Percentiles rank a stretch among this genome's conserved stretches.
Evolutionary conservation across 768 basidiomycete genomes (phyloP).

Genomic region (Russula vinacea): DNA sequence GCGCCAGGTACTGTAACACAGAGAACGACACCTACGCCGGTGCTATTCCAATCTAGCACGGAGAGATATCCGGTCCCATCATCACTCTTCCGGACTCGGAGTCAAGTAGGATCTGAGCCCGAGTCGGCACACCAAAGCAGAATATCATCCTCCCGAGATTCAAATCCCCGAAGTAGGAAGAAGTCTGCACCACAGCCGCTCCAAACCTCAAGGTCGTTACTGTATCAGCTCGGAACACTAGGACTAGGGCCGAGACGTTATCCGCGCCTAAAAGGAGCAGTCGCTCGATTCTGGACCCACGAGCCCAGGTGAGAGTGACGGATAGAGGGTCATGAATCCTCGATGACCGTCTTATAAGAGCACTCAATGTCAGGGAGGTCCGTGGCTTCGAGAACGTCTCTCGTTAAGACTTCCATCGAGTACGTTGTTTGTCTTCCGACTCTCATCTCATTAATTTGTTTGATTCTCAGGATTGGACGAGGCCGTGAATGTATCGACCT

Average conservation of each 20-base stretch:
- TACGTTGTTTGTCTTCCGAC: background rate
- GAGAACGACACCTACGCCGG: no score
- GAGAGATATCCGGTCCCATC: no score
- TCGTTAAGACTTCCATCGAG: conserved; percentile 14
- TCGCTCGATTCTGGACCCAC: background rate
- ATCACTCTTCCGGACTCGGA: no score
- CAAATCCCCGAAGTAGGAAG: no score
- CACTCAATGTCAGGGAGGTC: background rate
- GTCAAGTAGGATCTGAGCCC: no score
- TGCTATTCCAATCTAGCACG: no score
- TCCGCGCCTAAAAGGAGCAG: background rate
- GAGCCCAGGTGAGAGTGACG: background rate
- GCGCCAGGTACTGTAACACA: no score
- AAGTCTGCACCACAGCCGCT: background rate
- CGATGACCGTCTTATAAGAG: background rate
- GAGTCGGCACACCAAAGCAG: no score
- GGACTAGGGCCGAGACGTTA: background rate
- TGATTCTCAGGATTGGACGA: background rate
- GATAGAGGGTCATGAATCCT: background rate
- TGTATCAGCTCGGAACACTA: background rate
- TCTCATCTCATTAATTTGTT: background rate
- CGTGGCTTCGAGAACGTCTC: conserved; percentile 6
- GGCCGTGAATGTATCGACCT: background rate
- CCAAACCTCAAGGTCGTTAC: background rate
- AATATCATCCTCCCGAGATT: no score